Evolutionary conservation across 2,329 filamentous ascomycete species (phyloP), one percentile per base, ranked within the genome.

Genomic region (Penicillium expansum): DNA sequence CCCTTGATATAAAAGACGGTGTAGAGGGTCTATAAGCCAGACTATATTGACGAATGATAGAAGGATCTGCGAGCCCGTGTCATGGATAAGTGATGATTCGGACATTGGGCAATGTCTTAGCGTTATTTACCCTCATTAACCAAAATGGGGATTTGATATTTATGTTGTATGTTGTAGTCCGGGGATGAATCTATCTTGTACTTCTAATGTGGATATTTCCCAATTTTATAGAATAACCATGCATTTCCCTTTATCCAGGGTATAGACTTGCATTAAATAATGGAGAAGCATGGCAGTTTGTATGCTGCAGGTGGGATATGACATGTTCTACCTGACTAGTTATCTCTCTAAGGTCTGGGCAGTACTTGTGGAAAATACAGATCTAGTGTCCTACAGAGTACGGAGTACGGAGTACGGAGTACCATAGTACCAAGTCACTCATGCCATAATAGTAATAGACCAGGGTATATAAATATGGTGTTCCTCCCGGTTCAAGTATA

Each of bases 11-110:
- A 48, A 63, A 63, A 62, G 57, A 65, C 60, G 63, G 61, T 63
- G 63, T 57, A 44, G 20, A 42, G 20, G 8, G 39, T 41, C 41
- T 43, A 27, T 29, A 43, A 16, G 22, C 14, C 24, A 22, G 8
- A 11, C 22, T 43, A 52, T 50, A 57, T 59, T 52, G 66, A 60
- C 67, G 67, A 69, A 69, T 69, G 61, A 62, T 58, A 63, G 56
- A 11, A 37, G 56, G 39, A 51, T 57, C 6, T 58, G 27, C 9
- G 59, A 48, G 49, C 67, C 63, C 67, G 67, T 69, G 35, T 38
- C n/a, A 38, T 18, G 63, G 53, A 24, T 9, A 33, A 38, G 33
- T 18, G 24, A 20, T 51, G 48, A 43, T 41, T 27, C 29, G 30
- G 14, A 47, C 32, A 44, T 14, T 13, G 7, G 14, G 6, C 27